Conservation (phyloP, 1,139 yeast species). For the Saccharomyces hybrid region DNA sequence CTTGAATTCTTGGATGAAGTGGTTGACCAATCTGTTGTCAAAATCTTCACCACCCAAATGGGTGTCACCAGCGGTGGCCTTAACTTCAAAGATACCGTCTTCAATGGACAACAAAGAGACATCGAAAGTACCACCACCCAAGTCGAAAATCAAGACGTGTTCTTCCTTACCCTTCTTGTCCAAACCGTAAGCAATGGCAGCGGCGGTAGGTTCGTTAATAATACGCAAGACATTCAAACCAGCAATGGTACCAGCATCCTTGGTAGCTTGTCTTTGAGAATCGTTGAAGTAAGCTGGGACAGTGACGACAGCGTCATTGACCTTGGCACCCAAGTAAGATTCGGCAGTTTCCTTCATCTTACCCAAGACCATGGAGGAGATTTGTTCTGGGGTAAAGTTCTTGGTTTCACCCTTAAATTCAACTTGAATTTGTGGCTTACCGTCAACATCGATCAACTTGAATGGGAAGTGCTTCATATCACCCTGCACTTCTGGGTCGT, state of each 20-base stretch:
- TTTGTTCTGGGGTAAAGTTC: constrained; percentile 57
- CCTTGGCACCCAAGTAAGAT: constrained; percentile 50
- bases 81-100: constrained; percentile 97
- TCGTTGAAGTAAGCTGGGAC: constrained; percentile 98
- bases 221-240: constrained; percentile 96
- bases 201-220: constrained; percentile 98
- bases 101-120: constrained; percentile 91
- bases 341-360: constrained; percentile 66
- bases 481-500: constrained; percentile 47
- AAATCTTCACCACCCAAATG: constrained; percentile 63
- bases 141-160: constrained; percentile 89
- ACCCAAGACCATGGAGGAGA: constrained; percentile 53
- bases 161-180: constrained; percentile 85
- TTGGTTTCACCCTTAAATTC: constrained; percentile 60
- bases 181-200: constrained; percentile 98
- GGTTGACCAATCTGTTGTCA: constrained; percentile 73
- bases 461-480: constrained; percentile 60
- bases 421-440: constrained; percentile 54
- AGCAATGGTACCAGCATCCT: constrained; percentile 98
- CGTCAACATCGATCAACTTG: constrained; percentile 47
- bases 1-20: constrained; percentile 77
- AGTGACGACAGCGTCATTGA: constrained; percentile 68
- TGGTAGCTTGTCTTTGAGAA: constrained; percentile 98
- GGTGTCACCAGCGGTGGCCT: constrained; percentile 99
- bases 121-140: constrained; percentile 99